A percentile compares a stretch with the other conserved stretches of the same genome.
These are phyloP conservation scores for Dichotomopilus funicola DNA, from an alignment of 2,329 filamentous ascomycete genomes.

Conservation along the genomic window DNA sequence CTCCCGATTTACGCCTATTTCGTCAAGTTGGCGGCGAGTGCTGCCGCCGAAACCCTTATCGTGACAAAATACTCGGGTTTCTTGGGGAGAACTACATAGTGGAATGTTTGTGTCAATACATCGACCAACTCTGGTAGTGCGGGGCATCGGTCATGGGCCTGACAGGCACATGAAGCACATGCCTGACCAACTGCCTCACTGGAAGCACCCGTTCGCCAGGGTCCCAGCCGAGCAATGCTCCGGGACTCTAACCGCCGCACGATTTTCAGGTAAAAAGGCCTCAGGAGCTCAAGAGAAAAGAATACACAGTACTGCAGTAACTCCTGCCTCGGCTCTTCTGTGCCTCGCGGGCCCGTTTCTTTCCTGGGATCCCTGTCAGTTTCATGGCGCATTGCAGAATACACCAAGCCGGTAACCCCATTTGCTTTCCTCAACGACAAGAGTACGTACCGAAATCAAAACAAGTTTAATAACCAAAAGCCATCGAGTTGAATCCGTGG, in stretches of 20 bases:
- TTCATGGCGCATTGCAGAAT: not conserved
- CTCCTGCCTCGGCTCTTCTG: slow-evolving; percentile 18
- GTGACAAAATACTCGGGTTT: too few species aligned
- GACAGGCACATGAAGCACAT: slow-evolving; percentile 15
- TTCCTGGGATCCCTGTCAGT: slow-evolving; percentile 9
- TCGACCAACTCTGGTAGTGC: not conserved
- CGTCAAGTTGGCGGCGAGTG: too few species aligned
- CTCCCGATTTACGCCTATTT: not conserved
- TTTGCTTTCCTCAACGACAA: not conserved
- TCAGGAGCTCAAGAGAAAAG: not conserved
- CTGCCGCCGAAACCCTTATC: too few species aligned
- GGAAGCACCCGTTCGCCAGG: not conserved
- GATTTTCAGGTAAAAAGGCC: not conserved
- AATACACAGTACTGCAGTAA: slow-evolving; percentile 2
- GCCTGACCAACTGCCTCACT: slow-evolving; percentile 3
- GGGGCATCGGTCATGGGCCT: not conserved
- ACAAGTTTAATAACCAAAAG: not conserved
- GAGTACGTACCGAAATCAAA: not conserved
- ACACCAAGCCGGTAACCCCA: not conserved
- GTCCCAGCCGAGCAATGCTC: too few species aligned
- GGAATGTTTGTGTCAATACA: not conserved
- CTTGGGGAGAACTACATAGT: too few species aligned
- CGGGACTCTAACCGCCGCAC: not conserved
- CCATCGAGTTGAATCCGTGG: not conserved
- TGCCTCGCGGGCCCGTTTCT: slow-evolving; percentile 13